Percentiles rank a stretch among this genome's conserved stretches.
Evolutionary conservation across 768 basidiomycete species (phyloP).

Genomic region (Thelephora ganbajun): DNA sequence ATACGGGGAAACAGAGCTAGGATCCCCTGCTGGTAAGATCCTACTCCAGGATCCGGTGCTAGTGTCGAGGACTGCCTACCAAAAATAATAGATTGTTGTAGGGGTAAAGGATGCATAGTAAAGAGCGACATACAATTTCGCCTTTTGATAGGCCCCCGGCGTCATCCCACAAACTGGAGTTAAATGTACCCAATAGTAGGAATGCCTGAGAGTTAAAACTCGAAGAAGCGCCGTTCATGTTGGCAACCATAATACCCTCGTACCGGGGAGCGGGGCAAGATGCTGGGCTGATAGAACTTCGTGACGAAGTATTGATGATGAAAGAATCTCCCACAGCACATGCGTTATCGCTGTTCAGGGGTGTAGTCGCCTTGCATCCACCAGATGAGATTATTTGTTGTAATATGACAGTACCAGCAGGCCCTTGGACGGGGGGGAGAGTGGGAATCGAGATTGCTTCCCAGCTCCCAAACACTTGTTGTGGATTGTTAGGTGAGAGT

Average conservation of each 20-base stretch:
- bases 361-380: conserved; percentile 36
- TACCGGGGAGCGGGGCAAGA: conserved; percentile 51
- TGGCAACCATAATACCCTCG: conserved; percentile 45
- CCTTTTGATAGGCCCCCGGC: conserved; percentile 43
- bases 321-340: conserved; percentile 52
- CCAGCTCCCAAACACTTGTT: conserved; percentile 45
- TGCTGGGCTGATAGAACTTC: conserved; percentile 24
- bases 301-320: conserved; percentile 31
- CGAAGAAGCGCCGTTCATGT: conserved; percentile 39
- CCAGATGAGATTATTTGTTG: conserved; percentile 35
- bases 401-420: conserved; percentile 45
- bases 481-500: conserved; percentile 52
- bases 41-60: conserved; percentile 56
- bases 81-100: neutral
- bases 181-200: conserved; percentile 53
- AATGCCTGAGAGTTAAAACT: conserved; percentile 53
- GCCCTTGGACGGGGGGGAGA: conserved; percentile 28
- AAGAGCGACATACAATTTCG: conserved; percentile 44
- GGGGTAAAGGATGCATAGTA: neutral
- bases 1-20: conserved; percentile 33
- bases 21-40: conserved; percentile 65
- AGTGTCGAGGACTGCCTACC: conserved; percentile 1
- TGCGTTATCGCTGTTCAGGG: conserved; percentile 18
- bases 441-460: conserved; percentile 21
- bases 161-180: conserved; percentile 55